A percentile compares a stretch with the other conserved stretches of the same genome.
Conservation (phyloP, 371 early-diverging fungal species). For the Mortierella sp. region DNA sequence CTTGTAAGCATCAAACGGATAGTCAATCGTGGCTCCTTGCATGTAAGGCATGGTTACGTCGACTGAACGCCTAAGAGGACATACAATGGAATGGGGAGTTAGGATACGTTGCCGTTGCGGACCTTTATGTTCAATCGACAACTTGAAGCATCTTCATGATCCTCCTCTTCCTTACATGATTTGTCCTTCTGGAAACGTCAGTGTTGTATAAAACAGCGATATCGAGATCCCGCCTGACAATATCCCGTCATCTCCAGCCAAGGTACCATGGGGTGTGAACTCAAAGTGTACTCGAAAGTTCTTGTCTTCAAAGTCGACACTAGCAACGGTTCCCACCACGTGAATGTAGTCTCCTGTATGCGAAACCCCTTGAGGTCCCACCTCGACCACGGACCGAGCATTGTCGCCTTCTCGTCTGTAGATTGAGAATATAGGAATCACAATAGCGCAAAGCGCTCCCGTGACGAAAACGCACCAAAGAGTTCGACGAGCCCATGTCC, state of each 20-base stretch:
- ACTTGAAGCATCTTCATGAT: neutral
- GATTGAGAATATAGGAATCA: constrained; percentile 50
- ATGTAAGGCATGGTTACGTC: constrained; percentile 53
- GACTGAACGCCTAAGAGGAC: constrained; percentile 43
- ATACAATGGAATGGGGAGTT: no score
- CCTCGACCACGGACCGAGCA: constrained; percentile 47
- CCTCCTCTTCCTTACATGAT: constrained; percentile 30
- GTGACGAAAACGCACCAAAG: constrained; percentile 52
- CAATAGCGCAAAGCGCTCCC: constrained; percentile 39
- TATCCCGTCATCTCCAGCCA: constrained; percentile 43
- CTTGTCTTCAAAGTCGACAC: constrained; percentile 51
- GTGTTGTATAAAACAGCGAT: constrained; percentile 38
- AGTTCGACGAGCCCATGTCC: constrained; percentile 78
- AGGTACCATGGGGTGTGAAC: constrained; percentile 44
- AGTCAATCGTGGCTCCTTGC: constrained; percentile 49
- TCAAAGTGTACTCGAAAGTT: constrained; percentile 52
- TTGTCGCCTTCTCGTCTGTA: constrained; percentile 48
- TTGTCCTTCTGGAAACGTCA: constrained; percentile 38
- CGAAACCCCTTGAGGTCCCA: constrained; percentile 33
- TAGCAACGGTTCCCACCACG: constrained; percentile 34
- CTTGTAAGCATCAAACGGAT: constrained; percentile 53
- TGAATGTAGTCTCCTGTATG: constrained; percentile 43
- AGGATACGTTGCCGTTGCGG: no score
- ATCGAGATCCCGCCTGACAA: constrained; percentile 19
- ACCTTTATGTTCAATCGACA: no score